Percentiles rank a stretch among this genome's conserved stretches.
Conservation (phyloP, 352 stramenopile genomes). For the Globisporangium camurandrum region DNA sequence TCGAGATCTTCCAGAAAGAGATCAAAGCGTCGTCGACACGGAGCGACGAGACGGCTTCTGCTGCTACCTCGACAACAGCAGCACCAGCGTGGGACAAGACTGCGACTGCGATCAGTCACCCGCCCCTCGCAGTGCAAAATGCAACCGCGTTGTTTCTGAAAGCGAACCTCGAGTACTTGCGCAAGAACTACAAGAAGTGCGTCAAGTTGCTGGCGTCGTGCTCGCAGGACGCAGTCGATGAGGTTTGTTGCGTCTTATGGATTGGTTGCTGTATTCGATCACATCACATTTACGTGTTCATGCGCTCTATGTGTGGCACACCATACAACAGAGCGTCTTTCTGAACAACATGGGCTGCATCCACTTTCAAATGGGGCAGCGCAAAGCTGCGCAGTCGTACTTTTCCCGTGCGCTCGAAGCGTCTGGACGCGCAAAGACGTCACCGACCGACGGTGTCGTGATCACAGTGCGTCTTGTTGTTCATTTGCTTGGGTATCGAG, state of each 20-base stretch:
- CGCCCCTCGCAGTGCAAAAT: constrained; percentile 79
- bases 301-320: constrained; percentile 3
- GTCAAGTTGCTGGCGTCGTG: constrained; percentile 90
- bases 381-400: constrained; percentile 88
- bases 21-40: constrained; percentile 78
- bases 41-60: constrained; percentile 8
- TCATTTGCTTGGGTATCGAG: too few species aligned
- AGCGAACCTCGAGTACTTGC: constrained; percentile 92
- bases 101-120: constrained; percentile 66
- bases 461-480: constrained; percentile 23
- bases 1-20: constrained; percentile 92
- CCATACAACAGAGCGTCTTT: constrained; percentile 68
- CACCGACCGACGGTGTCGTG: constrained; percentile 35
- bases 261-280: background rate
- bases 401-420: constrained; percentile 81
- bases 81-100: constrained; percentile 66
- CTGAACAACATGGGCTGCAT: constrained; percentile 91
- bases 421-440: constrained; percentile 46
- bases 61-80: too few species aligned
- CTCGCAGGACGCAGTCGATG: constrained; percentile 74
- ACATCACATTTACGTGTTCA: background rate
- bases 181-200: constrained; percentile 92
- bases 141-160: constrained; percentile 88
- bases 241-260: constrained; percentile 24
- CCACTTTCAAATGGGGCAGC: constrained; percentile 87